Base-by-base conservation (phyloP, 2,329 filamentous ascomycete genomes). In the Thelonectria rubi region DNA sequence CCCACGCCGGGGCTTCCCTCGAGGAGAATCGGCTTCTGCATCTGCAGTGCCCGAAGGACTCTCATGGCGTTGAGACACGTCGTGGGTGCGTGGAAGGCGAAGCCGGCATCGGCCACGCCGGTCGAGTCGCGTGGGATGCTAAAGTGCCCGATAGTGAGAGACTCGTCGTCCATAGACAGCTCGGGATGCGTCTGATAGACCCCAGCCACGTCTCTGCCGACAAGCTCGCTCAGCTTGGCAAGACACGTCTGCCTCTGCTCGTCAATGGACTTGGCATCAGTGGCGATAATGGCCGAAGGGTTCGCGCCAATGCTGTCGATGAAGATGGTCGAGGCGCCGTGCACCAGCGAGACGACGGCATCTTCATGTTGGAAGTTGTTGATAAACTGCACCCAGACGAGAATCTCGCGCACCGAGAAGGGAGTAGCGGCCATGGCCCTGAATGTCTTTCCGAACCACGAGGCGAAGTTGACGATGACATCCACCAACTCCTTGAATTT, bases 1-100 rank as follows among this genome's bases (percentile, higher is more conserved):
- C 95, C 95, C 20, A 99, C 95, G 74, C 95, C 95, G n/a, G 95
- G 95, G 69, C 92, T 97, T 37, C 96, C 95, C 79, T 99, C 95
- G 3, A 99, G 85, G 7, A 99, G 83, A 55, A 99, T 94, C 3
- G 95, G 94, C 74, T 97, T 97, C 54, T 88, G 84, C 56, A 97
- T 87, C 72, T 97, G 93, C 63, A 99, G 81, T 14, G 94, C 96
- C 64, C 95, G 89, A 57, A 96, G 86, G 32, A 99, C 90, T 74
- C 95, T 87, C 88, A 98, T 94, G 1, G 91, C 91, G 73, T 99
- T 99, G 51, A 90, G 84, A 62, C 90, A 89, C 1, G 95, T 98
- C 0, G 95, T 99, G 1, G 93, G 93, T 1, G 95, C 94, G 67
- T 93, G 87, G 69, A 99, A 91, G 20, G 92, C 91, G 32, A 80